A percentile compares a stretch with the other conserved stretches of the same genome.
phyloP scores from a whole-genome alignment of 202 grass and related monocot genomes.

The Schoenoplectus tabernaemontani region DNA sequence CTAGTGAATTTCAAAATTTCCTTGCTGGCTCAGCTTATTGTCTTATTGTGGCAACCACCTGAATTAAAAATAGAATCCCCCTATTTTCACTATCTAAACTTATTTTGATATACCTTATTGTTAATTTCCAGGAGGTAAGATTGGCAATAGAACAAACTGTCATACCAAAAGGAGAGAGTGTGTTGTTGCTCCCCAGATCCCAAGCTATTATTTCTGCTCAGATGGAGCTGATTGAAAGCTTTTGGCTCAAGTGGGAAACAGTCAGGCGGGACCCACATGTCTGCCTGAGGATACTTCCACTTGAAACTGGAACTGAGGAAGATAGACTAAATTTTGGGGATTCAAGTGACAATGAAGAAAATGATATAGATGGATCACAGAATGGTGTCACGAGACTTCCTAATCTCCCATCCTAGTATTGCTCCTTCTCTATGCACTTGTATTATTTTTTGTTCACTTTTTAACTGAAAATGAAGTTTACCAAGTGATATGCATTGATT shows the following conservation, averaged over 20 bases:
- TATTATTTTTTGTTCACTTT: neutral
- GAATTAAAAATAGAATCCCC: neutral
- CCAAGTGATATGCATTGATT: neutral
- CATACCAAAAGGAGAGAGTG: constrained; percentile 51
- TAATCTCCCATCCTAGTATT: constrained; percentile 42
- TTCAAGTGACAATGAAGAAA: constrained; percentile 21
- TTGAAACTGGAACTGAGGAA: constrained; percentile 17
- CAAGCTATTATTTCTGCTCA: constrained; percentile 47
- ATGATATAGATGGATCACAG: constrained; percentile 27
- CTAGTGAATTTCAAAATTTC: neutral
- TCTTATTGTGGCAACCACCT: neutral
- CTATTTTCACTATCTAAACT: neutral
- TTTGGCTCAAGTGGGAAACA: constrained; percentile 61
- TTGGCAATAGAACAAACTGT: constrained; percentile 72
- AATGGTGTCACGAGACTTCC: constrained; percentile 41
- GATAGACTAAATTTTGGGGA: neutral
- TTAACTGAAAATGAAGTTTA: neutral
- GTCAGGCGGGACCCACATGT: constrained; percentile 34
- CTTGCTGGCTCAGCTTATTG: neutral
- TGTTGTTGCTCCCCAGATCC: constrained; percentile 51
- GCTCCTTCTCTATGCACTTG: neutral
- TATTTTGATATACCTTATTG: neutral
- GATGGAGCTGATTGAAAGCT: constrained; percentile 47
- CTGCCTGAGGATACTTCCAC: constrained; percentile 45
- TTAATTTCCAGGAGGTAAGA: constrained; percentile 49